Percentiles rank a stretch among this genome's conserved stretches.
These are phyloP conservation scores for Chalciporus sphaerocephalus DNA, from an alignment of 768 basidiomycete genomes.

Conservation along the genomic window DNA sequence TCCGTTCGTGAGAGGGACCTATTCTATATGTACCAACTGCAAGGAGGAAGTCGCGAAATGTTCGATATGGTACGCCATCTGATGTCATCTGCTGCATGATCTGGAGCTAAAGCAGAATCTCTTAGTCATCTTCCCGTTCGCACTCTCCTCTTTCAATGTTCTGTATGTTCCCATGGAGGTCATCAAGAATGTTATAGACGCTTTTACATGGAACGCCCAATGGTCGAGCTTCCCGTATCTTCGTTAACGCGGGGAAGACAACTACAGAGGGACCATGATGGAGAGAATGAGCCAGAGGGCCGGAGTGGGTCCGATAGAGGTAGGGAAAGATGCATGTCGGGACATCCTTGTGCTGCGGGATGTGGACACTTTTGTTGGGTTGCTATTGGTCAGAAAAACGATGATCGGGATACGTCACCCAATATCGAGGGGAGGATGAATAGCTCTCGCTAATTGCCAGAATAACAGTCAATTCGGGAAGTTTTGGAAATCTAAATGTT, in stretches of 20 bases:
- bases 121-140: conserved; percentile 73
- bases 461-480: too few species aligned
- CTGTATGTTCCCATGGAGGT: conserved; percentile 75
- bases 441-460: neutral
- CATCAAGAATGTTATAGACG: conserved; percentile 73
- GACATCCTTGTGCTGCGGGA: conserved; percentile 71
- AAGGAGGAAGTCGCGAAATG: conserved; percentile 47
- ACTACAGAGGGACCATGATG: conserved; percentile 15
- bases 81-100: neutral
- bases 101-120: neutral
- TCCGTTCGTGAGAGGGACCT: conserved; percentile 36
- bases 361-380: conserved; percentile 84
- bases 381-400: conserved; percentile 20
- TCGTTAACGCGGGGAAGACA: conserved; percentile 20
- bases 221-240: conserved; percentile 39
- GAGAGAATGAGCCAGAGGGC: conserved; percentile 10
- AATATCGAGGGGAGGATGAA: neutral
- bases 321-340: conserved; percentile 27
- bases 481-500: too few species aligned
- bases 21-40: conserved; percentile 58
- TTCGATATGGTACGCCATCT: conserved; percentile 62
- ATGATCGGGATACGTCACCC: conserved; percentile 1
- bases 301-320: neutral
- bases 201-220: conserved; percentile 59
- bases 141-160: conserved; percentile 66